Base-by-base conservation (phyloP, 768 basidiomycete genomes). In the Boletus subparvulus region DNA sequence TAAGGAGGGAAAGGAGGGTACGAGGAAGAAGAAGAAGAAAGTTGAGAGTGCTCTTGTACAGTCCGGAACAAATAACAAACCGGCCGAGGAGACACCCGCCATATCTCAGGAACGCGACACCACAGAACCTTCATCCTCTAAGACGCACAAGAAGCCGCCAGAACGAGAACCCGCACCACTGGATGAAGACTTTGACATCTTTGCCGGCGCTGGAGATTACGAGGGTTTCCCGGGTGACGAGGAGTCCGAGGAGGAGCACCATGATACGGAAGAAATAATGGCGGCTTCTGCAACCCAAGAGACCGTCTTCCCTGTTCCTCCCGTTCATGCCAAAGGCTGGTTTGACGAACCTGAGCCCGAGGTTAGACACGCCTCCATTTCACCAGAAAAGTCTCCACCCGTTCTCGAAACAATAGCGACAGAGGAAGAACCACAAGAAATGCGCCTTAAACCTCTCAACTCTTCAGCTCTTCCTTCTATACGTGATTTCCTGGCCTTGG, bases 401-500 rank as follows among this genome's bases (percentile, higher is more conserved):
- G 44, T 58, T 24, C 55, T 45, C 6, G 63, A 61, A 26, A 40
- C 17, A 32, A 54, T 42, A 28, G 48, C 26, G 6, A 21, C 54
- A 30, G 68, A 65, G 40, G 72, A 69, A 35, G 76, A 77, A 37
- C 75, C 70, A 30, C 74, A 72, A 41, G 81, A 75, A 30, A 76
- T 72, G 17, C 84, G 86, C 39, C 82, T 97, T 11, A 81, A 78
- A 30, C 90, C 92, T 6, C 82, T 98, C 16, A 77, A 80, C 49
- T 88, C 90, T n/a, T 92, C 92, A 24, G 81, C 84, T 8, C 65
- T 95, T 17, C 90, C 92, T 35, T 93, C 91, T 16, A 90, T 96
- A 69, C 83, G 83, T 49, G 89, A 92, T 30, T 79, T 97, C 57
- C 74, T 98, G 39, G 88, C 86, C 7, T 83, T 89, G 77, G 90